Percentiles rank a stretch among this genome's conserved stretches.
Conservation (phyloP, 164 flowering plant genomes). For the Tinospora cordifolia region DNA sequence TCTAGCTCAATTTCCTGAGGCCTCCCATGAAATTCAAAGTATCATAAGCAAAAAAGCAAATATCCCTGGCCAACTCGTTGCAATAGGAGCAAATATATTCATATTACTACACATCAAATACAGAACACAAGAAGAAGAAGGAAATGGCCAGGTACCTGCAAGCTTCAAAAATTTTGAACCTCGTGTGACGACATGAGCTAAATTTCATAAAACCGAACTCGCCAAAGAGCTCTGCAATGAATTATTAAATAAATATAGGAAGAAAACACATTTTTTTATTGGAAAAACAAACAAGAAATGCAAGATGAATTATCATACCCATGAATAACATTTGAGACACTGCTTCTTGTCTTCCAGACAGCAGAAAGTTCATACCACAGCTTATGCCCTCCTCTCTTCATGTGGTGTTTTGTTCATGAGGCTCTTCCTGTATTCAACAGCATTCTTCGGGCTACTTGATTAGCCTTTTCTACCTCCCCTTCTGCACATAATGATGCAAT, state of each 20-base stretch:
- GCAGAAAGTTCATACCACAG: neutral
- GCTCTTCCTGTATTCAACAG: conserved; percentile 14
- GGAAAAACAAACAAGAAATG: neutral
- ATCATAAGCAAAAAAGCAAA: neutral
- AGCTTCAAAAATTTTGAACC: too few species aligned
- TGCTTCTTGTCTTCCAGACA: neutral
- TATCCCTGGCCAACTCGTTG: neutral
- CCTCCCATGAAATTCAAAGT: neutral
- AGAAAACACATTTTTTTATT: neutral
- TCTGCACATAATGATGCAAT: conserved; percentile 48
- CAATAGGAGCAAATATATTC: neutral
- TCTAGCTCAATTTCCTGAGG: neutral
- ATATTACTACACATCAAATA: neutral
- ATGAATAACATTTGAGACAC: neutral
- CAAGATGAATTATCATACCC: neutral
- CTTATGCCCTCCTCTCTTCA: neutral
- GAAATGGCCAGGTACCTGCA: too few species aligned
- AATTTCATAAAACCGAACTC: neutral
- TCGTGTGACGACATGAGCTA: neutral
- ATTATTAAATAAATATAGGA: neutral
- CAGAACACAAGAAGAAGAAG: too few species aligned
- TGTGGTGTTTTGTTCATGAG: conserved; percentile 3
- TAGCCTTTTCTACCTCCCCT: conserved; percentile 52
- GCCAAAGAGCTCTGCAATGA: neutral
- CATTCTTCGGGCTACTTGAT: conserved; percentile 39